Base-by-base conservation (phyloP, 2,329 filamentous ascomycete species). In the Colletotrichum incanum region DNA sequence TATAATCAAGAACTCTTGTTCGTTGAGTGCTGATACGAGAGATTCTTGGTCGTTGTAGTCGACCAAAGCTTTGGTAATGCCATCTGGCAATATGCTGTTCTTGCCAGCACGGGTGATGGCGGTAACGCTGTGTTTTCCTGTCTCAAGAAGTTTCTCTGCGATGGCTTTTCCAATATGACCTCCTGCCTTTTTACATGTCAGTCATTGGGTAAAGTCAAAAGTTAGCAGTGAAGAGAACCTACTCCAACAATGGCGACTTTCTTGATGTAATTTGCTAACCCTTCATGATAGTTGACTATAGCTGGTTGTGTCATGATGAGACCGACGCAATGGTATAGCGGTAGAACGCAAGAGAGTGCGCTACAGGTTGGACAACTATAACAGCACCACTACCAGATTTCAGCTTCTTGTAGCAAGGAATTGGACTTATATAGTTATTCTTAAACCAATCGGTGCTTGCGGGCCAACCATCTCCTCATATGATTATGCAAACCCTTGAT, bases 1-100 rank as follows among this genome's bases (percentile, higher is more conserved):
- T 73, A 90, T 88, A 75, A 88, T 82, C 4, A 90, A 77, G 18
- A 85, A 84, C 14, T 92, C 83, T 73, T 91, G 87, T 64, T 82
- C 87, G 26, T 79, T 76, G 0, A 91, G 82, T 1, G 88, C 88
- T 0, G 76, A 75, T 4, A 88, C 79, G 9, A 91, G 75, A 2
- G 84, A 81, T 0, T 76, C 61, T 12, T 81, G 75, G 55, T 86
- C 78, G 28, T 80, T 76, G 73, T 88, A 88, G 75, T 86, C 80
- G 28, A 90, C 79, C 2, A 75, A 64, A 34, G 79, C 81, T 16
- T 82, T 73, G 1, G 79, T 76, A n/a, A 89, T 80, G 12, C 85
- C 85, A 0, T 79, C 72, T 2, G 87, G 86, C 2, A 89, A 74
- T 12, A 72, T 78, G 63, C 77, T 80, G 0, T 71, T 70, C 79